Conservation (phyloP, 129 eudicot species). For the Flaveria robusta region DNA sequence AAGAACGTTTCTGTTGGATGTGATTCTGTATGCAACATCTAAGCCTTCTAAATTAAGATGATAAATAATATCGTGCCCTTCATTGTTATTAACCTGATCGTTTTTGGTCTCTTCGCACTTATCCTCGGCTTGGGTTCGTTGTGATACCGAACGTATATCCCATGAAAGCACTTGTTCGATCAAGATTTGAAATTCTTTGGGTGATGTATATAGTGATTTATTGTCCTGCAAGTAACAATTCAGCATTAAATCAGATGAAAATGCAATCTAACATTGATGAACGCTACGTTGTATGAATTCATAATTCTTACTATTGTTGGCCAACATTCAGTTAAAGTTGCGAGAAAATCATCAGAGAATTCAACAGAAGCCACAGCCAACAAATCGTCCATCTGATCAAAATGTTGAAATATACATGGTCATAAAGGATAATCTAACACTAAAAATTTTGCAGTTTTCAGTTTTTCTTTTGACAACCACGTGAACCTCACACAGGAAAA, state of each 20-base stretch:
- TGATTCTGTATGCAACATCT: conserved; percentile 68
- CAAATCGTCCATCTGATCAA: conserved; percentile 67
- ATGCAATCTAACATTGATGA: conserved; percentile 11
- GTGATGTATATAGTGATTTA: conserved; percentile 67
- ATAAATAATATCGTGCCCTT: conserved; percentile 43
- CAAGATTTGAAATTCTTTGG: conserved; percentile 63
- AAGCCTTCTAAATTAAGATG: conserved; percentile 75
- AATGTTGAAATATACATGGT: neutral
- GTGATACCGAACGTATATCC: conserved; percentile 95
- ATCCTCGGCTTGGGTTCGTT: conserved; percentile 55
- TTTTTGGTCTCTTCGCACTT: conserved; percentile 1
- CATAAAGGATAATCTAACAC: too few relatives aligned
- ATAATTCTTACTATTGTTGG: conserved; percentile 45
- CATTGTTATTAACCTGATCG: conserved; percentile 16
- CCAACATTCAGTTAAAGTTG: conserved; percentile 68
- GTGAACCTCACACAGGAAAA: too few relatives aligned
- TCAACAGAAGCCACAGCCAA: conserved; percentile 67
- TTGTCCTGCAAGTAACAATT: conserved; percentile 48
- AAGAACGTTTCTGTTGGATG: conserved; percentile 56
- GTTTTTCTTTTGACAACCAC: too few relatives aligned
- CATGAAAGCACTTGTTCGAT: conserved; percentile 84
- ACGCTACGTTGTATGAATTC: neutral
- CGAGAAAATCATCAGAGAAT: conserved; percentile 57
- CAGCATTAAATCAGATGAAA: neutral
- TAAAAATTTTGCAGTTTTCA: too few relatives aligned